Conservation (phyloP, 345 rosid species). For the Crucihimalaya himalaica region DNA sequence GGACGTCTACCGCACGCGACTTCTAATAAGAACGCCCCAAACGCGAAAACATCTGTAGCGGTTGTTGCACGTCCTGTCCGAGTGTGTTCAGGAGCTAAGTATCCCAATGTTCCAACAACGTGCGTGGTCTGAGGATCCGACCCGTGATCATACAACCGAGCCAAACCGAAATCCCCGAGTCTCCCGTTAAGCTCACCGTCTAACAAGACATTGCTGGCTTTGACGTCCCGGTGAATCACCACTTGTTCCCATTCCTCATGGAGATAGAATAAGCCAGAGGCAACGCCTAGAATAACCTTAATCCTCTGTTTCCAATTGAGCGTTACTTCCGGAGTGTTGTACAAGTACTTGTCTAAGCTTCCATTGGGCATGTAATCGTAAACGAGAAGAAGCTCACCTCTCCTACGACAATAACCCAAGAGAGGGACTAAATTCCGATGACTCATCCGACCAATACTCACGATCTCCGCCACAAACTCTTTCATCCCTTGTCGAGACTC, state of each 20-base stretch:
- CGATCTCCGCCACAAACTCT: slow-evolving; percentile 82
- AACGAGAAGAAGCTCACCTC: slow-evolving; percentile 71
- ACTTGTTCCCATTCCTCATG: slow-evolving; percentile 91
- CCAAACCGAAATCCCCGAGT: slow-evolving; percentile 91
- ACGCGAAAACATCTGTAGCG: slow-evolving; percentile 82
- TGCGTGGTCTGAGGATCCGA: slow-evolving; percentile 79
- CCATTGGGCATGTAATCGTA: slow-evolving; percentile 94
- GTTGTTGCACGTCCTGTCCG: slow-evolving; percentile 77
- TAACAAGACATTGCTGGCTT: slow-evolving; percentile 81
- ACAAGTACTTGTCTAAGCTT: slow-evolving; percentile 77
- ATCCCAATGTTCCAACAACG: slow-evolving; percentile 90
- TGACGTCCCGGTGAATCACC: slow-evolving; percentile 87
- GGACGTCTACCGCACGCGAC: slow-evolving; percentile 85
- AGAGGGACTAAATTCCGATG: slow-evolving; percentile 86
- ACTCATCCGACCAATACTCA: slow-evolving; percentile 87
- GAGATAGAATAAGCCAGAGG: slow-evolving; percentile 75
- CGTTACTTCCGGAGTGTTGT: slow-evolving; percentile 51
- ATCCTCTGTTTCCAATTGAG: slow-evolving; percentile 84
- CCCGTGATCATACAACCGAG: slow-evolving; percentile 79
- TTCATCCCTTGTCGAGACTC: slow-evolving; percentile 87
- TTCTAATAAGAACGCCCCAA: slow-evolving; percentile 87
- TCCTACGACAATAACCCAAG: slow-evolving; percentile 77
- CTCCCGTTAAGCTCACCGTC: slow-evolving; percentile 78
- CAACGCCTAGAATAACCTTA: slow-evolving; percentile 67
- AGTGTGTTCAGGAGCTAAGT: slow-evolving; percentile 86